These are phyloP conservation scores for Aristolochia contorta DNA, from an alignment of 164 flowering plant genomes.

Conservation along the genomic window DNA sequence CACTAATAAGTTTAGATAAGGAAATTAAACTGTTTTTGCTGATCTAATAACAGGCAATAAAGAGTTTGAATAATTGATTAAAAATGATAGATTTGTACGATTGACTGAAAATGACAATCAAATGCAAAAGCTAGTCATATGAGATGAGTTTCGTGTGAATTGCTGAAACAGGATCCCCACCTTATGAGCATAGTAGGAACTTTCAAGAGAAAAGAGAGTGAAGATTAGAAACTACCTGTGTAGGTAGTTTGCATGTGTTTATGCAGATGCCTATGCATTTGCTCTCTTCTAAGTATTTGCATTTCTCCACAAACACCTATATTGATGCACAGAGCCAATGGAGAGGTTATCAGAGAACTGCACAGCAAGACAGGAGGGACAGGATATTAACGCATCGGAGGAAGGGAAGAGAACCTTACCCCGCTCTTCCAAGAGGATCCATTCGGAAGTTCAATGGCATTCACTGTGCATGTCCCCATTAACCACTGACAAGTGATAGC, in stretches of 20 bases:
- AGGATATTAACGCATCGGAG: not conserved
- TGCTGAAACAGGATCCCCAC: not conserved
- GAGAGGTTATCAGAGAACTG: not conserved
- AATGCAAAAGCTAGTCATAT: no score
- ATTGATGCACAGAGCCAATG: not conserved
- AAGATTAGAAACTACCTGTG: constrained; percentile 50
- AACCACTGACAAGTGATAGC: constrained; percentile 89
- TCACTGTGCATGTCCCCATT: constrained; percentile 73
- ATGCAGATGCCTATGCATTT: constrained; percentile 84
- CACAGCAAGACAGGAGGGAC: no score
- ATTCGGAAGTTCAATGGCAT: constrained; percentile 61
- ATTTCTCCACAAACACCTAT: constrained; percentile 85
- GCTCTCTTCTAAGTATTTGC: constrained; percentile 91
- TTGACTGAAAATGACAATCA: not conserved
- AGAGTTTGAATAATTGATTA: no score
- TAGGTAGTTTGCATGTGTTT: constrained; percentile 89
- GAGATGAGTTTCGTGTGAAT: no score
- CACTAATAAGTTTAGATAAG: not conserved
- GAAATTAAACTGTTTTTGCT: not conserved
- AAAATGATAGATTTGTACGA: no score
- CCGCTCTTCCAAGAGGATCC: constrained; percentile 70
- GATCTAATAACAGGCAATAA: no score
- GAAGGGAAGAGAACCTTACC: constrained; percentile 27
- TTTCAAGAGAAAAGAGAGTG: not conserved
- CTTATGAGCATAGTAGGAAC: not conserved